phyloP scores from a whole-genome alignment of 768 basidiomycete genomes.

The Leccinum disarticulatum region DNA sequence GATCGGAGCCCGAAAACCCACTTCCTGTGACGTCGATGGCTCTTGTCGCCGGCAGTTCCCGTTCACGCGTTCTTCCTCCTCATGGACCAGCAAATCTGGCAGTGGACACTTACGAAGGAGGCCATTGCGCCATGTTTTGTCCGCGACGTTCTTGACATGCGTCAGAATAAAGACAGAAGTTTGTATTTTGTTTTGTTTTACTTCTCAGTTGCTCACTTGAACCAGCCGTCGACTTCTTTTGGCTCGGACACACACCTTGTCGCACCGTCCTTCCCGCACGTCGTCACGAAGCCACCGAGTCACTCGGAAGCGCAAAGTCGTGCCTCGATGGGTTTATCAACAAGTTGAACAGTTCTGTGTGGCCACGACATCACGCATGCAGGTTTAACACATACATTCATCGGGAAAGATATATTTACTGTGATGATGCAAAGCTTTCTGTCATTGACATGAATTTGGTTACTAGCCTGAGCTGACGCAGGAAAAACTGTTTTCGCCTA shows the following conservation, averaged over 20 bases:
- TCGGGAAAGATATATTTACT: conserved; percentile 19
- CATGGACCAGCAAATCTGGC: conserved; percentile 30
- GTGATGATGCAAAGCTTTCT: neutral
- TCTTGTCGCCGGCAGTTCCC: no score
- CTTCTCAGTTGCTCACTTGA: neutral
- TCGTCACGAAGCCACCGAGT: no score
- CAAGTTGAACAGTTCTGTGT: no score
- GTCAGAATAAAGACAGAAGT: conserved; percentile 36
- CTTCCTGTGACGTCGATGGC: no score
- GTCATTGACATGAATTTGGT: neutral
- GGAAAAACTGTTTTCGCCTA: neutral
- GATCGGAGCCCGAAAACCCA: no score
- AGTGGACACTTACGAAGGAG: conserved; percentile 59
- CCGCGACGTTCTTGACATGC: conserved; percentile 51
- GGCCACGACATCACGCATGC: no score
- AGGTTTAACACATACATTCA: no score
- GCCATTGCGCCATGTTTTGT: conserved; percentile 57
- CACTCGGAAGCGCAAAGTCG: no score
- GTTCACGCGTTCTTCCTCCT: conserved; percentile 1
- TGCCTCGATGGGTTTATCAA: no score
- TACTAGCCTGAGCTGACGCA: neutral
- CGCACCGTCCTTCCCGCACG: conserved; percentile 58
- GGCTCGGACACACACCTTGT: conserved; percentile 73
- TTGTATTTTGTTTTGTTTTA: neutral
- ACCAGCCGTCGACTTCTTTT: conserved; percentile 60